Evolutionary conservation across 2,329 filamentous ascomycete species (phyloP).

Genomic region (Elsinoe fawcettii): DNA sequence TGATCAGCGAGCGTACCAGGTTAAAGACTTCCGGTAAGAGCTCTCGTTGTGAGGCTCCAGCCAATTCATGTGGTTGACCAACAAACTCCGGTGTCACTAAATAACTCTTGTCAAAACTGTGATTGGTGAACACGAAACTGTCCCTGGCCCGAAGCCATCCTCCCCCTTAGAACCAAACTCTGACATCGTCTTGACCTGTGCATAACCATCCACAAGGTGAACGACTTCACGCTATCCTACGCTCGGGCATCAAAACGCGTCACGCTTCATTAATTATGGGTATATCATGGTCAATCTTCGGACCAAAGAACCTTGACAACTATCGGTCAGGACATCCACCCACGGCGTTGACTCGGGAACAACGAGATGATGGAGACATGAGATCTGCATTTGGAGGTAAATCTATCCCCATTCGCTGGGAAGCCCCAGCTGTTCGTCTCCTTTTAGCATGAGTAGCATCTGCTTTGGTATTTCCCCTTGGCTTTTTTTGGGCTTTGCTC

Average conservation of each 20-base stretch:
- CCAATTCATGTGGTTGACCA: background rate
- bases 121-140: background rate
- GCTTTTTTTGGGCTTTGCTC: constrained; percentile 7
- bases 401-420: background rate
- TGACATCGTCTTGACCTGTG: background rate
- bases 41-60: background rate
- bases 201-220: background rate
- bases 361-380: background rate
- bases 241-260: background rate
- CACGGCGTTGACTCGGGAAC: background rate
- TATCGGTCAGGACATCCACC: too few relatives aligned
- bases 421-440: constrained; percentile 1
- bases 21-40: background rate
- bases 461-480: constrained; percentile 7
- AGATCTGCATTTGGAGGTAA: constrained; percentile 4
- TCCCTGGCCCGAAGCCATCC: background rate
- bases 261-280: background rate
- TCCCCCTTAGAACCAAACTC: background rate
- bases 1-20: constrained; percentile 6
- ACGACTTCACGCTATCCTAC: background rate
- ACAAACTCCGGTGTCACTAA: background rate
- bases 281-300: constrained; percentile 3
- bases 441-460: background rate
- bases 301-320: background rate
- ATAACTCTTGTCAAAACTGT: background rate